These are phyloP conservation scores for Pholiota molesta DNA, from an alignment of 768 basidiomycete species.

Conservation along the genomic window DNA sequence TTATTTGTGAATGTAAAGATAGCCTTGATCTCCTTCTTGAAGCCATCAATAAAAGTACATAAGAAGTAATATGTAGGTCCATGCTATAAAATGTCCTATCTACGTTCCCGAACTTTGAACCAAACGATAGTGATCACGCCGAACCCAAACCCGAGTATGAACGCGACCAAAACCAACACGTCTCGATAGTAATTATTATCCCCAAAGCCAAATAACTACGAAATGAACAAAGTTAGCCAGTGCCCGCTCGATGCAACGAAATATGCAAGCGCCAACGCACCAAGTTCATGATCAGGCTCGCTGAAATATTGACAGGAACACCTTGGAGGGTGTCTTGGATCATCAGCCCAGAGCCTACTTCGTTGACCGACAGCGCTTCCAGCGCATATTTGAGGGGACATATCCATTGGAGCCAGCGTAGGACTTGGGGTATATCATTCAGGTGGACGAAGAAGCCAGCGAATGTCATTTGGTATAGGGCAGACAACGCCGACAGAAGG, in stretches of 20 bases:
- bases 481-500: constrained; percentile 76
- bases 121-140: constrained; percentile 78
- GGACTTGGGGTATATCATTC: constrained; percentile 80
- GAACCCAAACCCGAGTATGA: constrained; percentile 77
- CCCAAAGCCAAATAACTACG: constrained; percentile 85
- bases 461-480: constrained; percentile 83
- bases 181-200: constrained; percentile 85
- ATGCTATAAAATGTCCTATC: constrained; percentile 36
- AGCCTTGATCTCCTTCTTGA: no score
- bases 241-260: background rate
- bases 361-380: constrained; percentile 91
- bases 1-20: no score
- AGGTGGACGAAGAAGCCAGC: constrained; percentile 95
- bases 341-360: constrained; percentile 86
- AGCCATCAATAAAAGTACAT: no score
- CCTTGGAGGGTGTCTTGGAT: constrained; percentile 80
- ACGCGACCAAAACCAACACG: constrained; percentile 85
- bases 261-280: constrained; percentile 42
- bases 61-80: no score
- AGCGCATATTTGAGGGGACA: constrained; percentile 81
- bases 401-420: constrained; percentile 93
- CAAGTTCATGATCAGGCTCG: constrained; percentile 82
- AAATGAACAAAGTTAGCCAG: constrained; percentile 7
- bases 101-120: constrained; percentile 74
- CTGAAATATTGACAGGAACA: constrained; percentile 81